phyloP scores from a whole-genome alignment of 768 basidiomycete species.

The Podaxis sp. region DNA sequence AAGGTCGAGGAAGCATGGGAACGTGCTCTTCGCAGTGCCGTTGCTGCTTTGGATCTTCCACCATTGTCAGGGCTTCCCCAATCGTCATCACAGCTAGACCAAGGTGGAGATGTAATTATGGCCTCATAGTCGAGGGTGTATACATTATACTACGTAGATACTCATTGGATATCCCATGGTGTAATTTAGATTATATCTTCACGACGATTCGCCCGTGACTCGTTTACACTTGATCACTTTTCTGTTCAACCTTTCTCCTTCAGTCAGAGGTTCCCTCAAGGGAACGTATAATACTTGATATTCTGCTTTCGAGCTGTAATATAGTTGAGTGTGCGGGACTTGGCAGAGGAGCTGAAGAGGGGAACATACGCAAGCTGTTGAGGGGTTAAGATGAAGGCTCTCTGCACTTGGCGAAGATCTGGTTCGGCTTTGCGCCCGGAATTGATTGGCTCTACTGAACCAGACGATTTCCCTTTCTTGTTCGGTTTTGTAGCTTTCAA shows the following conservation, averaged over 20 bases:
- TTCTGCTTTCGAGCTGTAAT: constrained; percentile 46
- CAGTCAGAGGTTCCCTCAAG: constrained; percentile 59
- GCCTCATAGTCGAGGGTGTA: constrained; percentile 18
- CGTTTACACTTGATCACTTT: constrained; percentile 43
- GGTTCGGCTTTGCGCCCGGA: background rate
- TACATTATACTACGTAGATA: constrained; percentile 7
- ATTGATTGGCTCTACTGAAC: background rate
- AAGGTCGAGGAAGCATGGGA: constrained; percentile 84
- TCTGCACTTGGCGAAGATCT: constrained; percentile 6
- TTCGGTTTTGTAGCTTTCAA: background rate
- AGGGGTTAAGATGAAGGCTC: constrained; percentile 2
- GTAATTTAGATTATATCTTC: background rate
- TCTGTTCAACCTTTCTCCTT: constrained; percentile 45
- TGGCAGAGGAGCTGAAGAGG: background rate
- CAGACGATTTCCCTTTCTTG: constrained; percentile 4
- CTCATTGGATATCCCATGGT: background rate
- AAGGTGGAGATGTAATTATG: constrained; percentile 48
- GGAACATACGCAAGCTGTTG: constrained; percentile 9
- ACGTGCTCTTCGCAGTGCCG: constrained; percentile 70
- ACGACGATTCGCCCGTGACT: background rate
- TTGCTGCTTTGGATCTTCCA: constrained; percentile 68
- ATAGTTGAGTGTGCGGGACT: background rate
- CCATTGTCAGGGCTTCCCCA: constrained; percentile 39
- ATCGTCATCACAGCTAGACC: constrained; percentile 22
- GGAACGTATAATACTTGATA: constrained; percentile 89